Evolutionary conservation across 1,284 basidiomycete genomes (phyloP).

Genomic region (Sporisorium exsertum): DNA sequence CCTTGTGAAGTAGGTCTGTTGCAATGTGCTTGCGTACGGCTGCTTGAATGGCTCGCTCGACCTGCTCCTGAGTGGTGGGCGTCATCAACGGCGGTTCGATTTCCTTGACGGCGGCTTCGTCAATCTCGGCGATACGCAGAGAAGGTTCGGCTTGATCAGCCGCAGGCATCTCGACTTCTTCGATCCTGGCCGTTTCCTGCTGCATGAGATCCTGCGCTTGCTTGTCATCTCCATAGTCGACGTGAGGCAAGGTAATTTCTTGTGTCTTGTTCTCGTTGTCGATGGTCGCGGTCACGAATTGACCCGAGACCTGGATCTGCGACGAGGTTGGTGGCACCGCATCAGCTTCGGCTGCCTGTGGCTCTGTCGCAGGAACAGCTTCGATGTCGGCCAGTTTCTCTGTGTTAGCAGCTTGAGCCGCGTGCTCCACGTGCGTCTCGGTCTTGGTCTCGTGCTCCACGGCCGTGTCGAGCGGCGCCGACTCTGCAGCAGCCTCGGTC

Average conservation of each 20-base stretch:
- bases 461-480: neutral
- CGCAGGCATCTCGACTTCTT: slow-evolving; percentile 39
- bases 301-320: slow-evolving; percentile 33
- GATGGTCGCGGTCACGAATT: slow-evolving; percentile 34
- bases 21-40: slow-evolving; percentile 25
- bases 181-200: slow-evolving; percentile 33
- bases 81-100: slow-evolving; percentile 43
- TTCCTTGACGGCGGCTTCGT: slow-evolving; percentile 22
- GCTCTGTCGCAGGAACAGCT: slow-evolving; percentile 1
- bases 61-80: slow-evolving; percentile 47
- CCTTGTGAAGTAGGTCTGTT: neutral
- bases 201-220: slow-evolving; percentile 27
- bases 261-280: slow-evolving; percentile 26
- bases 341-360: slow-evolving; percentile 1
- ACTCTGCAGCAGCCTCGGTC: slow-evolving; percentile 2
- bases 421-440: neutral
- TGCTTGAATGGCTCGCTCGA: slow-evolving; percentile 26
- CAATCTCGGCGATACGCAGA: slow-evolving; percentile 37
- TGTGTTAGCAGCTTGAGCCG: neutral
- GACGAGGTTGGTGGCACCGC: slow-evolving; percentile 1
- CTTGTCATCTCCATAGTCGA: slow-evolving; percentile 37
- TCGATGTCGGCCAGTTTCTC: neutral
- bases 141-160: slow-evolving; percentile 15
- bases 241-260: slow-evolving; percentile 32
- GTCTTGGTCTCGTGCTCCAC: neutral